Percentiles rank a stretch among this genome's conserved stretches.
phyloP scores from a whole-genome alignment of 495 filamentous ascomycete species.

The Haplographium delicatum region DNA sequence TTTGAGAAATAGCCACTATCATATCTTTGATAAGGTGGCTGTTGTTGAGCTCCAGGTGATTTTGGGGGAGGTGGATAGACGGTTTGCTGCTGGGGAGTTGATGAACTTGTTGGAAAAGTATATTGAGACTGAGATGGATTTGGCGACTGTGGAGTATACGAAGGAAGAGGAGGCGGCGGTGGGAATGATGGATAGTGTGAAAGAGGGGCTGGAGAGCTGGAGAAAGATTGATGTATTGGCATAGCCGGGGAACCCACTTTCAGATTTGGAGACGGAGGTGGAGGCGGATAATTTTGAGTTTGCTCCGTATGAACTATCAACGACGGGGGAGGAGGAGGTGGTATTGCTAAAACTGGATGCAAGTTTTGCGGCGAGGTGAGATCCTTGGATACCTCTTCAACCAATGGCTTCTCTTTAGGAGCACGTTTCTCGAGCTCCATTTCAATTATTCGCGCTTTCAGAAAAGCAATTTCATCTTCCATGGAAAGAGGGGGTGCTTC shows the following conservation, averaged over 20 bases:
- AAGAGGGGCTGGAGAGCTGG: background rate
- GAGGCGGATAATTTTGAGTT: background rate
- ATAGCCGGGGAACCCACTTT: background rate
- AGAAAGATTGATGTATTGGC: background rate
- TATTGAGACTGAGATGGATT: slow-evolving; percentile 1
- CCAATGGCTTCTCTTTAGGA: background rate
- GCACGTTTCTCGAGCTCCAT: slow-evolving; percentile 18
- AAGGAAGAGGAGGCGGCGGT: background rate
- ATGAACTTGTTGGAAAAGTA: background rate
- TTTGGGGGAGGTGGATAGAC: background rate
- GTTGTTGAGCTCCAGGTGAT: background rate
- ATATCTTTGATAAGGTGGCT: slow-evolving; percentile 2
- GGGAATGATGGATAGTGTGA: background rate
- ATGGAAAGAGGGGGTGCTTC: background rate
- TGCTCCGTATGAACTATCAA: background rate
- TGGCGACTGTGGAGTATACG: background rate
- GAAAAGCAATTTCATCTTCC: slow-evolving; percentile 17
- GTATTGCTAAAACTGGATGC: background rate
- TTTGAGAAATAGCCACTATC: slow-evolving; percentile 19
- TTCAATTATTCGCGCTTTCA: slow-evolving; percentile 14
- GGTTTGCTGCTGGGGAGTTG: background rate
- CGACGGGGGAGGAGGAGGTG: background rate
- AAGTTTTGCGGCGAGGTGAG: background rate
- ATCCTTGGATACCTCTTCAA: background rate
- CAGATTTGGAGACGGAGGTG: background rate